Percentiles rank a stretch among this genome's conserved stretches.
Evolutionary conservation across 1,139 yeast genomes (phyloP).

Genomic region (Pichia sp.): DNA sequence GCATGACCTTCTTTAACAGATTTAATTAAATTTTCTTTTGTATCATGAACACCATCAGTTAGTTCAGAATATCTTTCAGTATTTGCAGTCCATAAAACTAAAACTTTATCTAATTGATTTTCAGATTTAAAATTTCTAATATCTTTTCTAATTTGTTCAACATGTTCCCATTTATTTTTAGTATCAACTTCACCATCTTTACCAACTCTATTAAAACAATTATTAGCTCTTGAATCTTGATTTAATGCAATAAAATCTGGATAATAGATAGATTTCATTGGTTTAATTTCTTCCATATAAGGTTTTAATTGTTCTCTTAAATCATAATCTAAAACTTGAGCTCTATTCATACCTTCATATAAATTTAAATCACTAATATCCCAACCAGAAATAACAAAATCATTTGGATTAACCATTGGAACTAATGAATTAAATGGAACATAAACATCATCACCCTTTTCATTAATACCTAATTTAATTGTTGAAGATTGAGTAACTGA

Average conservation of each 20-base stretch:
- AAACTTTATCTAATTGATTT: constrained; percentile 76
- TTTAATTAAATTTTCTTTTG: constrained; percentile 69
- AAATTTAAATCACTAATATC: constrained; percentile 73
- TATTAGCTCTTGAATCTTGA: constrained; percentile 89
- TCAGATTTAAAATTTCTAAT: constrained; percentile 70
- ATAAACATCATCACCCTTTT: constrained; percentile 75
- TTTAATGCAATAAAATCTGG: constrained; percentile 96
- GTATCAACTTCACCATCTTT: constrained; percentile 45
- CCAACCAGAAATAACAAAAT: constrained; percentile 91
- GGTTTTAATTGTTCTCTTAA: constrained; percentile 73
- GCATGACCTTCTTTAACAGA: constrained; percentile 73
- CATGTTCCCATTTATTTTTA: constrained; percentile 80
- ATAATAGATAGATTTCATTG: constrained; percentile 83
- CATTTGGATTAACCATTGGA: constrained; percentile 88
- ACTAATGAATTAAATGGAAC: constrained; percentile 88
- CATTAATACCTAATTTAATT: constrained; percentile 81
- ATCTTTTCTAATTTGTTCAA: constrained; percentile 79
- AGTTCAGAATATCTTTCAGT: constrained; percentile 89
- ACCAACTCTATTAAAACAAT: constrained; percentile 57
- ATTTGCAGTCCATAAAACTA: constrained; percentile 95
- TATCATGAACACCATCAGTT: constrained; percentile 77
- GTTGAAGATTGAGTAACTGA: constrained; percentile 96
- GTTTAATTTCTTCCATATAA: constrained; percentile 56
- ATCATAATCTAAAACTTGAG: constrained; percentile 80
- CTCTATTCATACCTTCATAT: constrained; percentile 76